A percentile compares a stretch with the other conserved stretches of the same genome.
phyloP scores from a whole-genome alignment of 106 monocot genomes.

The Phalaenopsis aphrodite region DNA sequence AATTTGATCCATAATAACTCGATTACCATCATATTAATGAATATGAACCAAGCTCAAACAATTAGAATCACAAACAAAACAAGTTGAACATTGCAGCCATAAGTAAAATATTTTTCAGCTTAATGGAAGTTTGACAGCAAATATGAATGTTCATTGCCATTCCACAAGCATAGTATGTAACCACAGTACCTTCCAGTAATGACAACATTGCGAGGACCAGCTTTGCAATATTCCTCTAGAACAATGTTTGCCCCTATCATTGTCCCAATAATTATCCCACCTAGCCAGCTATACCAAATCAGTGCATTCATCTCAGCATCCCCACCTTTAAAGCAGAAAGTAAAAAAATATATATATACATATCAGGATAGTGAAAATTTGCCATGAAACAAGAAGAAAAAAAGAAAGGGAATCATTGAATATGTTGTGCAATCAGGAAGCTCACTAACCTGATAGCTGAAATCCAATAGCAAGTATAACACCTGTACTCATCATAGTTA shows the following conservation, averaged over 20 bases:
- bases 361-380: neutral
- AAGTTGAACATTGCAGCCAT: too few relatives aligned
- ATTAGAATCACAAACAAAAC: too few relatives aligned
- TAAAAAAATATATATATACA: neutral
- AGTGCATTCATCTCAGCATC: conserved; percentile 79
- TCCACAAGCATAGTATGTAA: neutral
- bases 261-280: conserved; percentile 89
- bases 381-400: neutral
- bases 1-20: too few relatives aligned
- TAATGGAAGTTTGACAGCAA: neutral
- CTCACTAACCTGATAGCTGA: conserved; percentile 73
- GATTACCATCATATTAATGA: too few relatives aligned
- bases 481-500: conserved; percentile 96
- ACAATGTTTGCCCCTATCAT: conserved; percentile 95
- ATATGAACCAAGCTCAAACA: too few relatives aligned
- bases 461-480: conserved; percentile 88
- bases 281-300: conserved; percentile 99
- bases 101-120: too few relatives aligned
- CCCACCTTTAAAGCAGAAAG: conserved; percentile 45
- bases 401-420: neutral
- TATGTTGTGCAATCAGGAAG: neutral
- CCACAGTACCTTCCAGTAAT: conserved; percentile 82
- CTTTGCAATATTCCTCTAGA: conserved; percentile 85
- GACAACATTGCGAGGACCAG: conserved; percentile 94
- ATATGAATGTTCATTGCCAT: neutral